Conservation (phyloP, 2,329 filamentous ascomycete genomes). For the Chaetomiaceae sp. region DNA sequence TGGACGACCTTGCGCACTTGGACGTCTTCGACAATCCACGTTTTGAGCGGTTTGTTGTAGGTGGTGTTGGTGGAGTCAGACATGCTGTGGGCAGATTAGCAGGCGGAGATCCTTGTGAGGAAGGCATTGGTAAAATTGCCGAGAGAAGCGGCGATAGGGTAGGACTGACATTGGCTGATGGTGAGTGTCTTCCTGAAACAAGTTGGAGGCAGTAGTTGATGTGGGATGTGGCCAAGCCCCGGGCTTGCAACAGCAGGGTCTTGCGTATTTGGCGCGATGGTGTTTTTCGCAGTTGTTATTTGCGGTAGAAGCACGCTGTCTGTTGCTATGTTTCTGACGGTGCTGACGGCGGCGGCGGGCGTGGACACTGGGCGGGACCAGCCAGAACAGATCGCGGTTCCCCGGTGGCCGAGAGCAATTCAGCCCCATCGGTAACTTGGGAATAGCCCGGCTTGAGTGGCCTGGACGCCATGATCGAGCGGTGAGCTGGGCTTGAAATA, state of each 20-base stretch:
- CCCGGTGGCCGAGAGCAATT: constrained; percentile 5
- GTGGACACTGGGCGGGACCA: background rate
- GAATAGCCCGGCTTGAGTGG: background rate
- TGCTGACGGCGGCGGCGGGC: background rate
- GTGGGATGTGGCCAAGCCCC: background rate
- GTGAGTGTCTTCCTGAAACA: background rate
- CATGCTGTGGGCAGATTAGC: background rate
- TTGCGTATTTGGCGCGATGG: background rate
- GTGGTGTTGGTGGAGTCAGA: background rate
- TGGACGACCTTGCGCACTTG: background rate
- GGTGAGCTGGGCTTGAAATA: background rate
- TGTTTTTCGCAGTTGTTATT: too few species aligned
- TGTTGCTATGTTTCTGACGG: background rate
- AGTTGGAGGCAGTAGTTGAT: background rate
- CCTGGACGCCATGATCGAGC: too few species aligned
- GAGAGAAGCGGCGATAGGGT: background rate
- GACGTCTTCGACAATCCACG: constrained; percentile 3
- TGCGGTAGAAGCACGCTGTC: background rate
- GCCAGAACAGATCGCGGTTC: constrained; percentile 1
- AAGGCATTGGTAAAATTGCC: background rate
- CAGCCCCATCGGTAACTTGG: constrained; percentile 1
- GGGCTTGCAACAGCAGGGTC: background rate
- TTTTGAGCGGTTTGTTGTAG: background rate
- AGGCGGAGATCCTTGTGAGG: background rate
- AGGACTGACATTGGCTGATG: background rate